These are phyloP conservation scores for Helichrysum umbraculigerum DNA, from an alignment of 129 eudicot species.

Conservation along the genomic window DNA sequence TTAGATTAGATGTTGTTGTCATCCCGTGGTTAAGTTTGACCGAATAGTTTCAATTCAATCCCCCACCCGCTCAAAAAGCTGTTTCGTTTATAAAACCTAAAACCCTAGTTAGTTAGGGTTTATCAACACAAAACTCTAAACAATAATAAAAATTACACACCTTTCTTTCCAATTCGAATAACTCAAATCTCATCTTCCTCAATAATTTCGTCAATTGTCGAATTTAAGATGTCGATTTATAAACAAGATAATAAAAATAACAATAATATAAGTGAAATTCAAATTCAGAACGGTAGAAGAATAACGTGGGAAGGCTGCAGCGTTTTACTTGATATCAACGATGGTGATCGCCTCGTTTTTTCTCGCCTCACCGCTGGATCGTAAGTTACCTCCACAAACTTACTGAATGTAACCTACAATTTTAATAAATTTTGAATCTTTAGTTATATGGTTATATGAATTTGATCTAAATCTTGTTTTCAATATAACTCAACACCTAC, in stretches of 20 bases:
- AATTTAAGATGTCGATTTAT: conserved; percentile 38
- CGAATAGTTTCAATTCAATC: not conserved
- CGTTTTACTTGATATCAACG: conserved; percentile 86
- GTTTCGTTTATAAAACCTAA: not conserved
- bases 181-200: not conserved
- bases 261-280: conserved; percentile 11
- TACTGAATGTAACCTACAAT: not conserved
- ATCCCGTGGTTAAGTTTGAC: not conserved
- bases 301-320: conserved; percentile 95
- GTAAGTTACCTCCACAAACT: conserved; percentile 35
- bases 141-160: not conserved
- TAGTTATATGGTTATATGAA: not conserved
- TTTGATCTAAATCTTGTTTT: conserved; percentile 1
- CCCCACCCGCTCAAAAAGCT: not conserved
- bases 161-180: not conserved
- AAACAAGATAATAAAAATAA: not conserved
- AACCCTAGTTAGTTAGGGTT: conserved; percentile 26
- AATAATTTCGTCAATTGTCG: not conserved
- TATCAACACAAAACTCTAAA: not conserved
- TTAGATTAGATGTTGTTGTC: not conserved
- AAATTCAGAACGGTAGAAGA: conserved; percentile 57
- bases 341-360: conserved; percentile 81
- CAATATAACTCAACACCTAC: not conserved
- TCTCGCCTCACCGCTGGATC: conserved; percentile 86
- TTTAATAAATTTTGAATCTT: not conserved